Evolutionary conservation across 257 asterid species (phyloP).

Genomic region (Galeopsis tetrahit): DNA sequence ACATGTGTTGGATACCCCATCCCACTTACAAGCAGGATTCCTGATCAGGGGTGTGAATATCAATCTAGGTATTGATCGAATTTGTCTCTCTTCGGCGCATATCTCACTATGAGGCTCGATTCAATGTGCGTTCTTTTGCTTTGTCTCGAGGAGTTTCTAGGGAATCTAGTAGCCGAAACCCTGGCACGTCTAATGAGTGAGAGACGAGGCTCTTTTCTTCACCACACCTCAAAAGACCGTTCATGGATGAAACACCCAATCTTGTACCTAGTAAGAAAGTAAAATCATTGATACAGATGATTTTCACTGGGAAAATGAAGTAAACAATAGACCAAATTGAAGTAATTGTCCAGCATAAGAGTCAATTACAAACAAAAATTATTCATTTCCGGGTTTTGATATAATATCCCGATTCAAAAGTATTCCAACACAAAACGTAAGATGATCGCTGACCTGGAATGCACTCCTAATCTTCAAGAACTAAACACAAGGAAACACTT

Average conservation of each 20-base stretch:
- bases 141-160: not conserved
- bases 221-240: not conserved
- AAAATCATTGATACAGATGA: not conserved
- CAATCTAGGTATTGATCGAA: not conserved
- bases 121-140: not conserved
- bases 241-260: not conserved
- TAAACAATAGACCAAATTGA: not conserved
- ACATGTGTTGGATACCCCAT: not conserved
- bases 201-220: not conserved
- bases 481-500: not conserved
- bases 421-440: not conserved
- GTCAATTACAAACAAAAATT: not conserved
- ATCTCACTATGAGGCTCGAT: not conserved
- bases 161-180: not conserved
- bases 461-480: not conserved
- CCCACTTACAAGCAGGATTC: not conserved
- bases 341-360: not conserved
- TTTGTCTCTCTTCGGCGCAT: slow-evolving; percentile 3
- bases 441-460: not conserved
- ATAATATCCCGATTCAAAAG: not conserved
- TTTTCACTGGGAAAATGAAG: slow-evolving; percentile 14
- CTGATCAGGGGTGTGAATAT: not conserved
- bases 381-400: not conserved
- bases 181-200: not conserved
- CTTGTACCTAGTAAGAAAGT: not conserved